A percentile compares a stretch with the other conserved stretches of the same genome.
Conservation (phyloP, 1,284 basidiomycete species). For the Cystobasidium sp. region DNA sequence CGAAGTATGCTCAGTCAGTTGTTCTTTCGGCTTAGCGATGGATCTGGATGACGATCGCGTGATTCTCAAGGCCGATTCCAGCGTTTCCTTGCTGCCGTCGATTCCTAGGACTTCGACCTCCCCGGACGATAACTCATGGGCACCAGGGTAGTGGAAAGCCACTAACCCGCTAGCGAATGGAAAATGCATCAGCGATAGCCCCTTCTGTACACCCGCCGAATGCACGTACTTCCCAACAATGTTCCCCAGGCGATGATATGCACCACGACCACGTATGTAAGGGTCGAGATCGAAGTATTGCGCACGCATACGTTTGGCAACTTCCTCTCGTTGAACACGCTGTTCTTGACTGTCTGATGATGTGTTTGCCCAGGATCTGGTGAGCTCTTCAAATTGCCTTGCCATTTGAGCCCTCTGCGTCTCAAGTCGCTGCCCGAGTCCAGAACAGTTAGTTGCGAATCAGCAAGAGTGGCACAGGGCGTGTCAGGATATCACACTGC, state of each 20-base stretch:
- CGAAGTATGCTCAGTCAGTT: too few species aligned
- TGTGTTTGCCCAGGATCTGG: slow-evolving; percentile 54
- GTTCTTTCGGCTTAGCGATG: too few species aligned
- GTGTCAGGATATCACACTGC: too few species aligned
- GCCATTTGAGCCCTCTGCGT: slow-evolving; percentile 53
- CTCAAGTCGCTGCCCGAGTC: slow-evolving; percentile 47
- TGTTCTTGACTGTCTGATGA: slow-evolving; percentile 48
- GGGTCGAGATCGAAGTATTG: slow-evolving; percentile 57
- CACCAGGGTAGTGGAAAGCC: slow-evolving; percentile 47
- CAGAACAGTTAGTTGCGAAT: slow-evolving; percentile 11
- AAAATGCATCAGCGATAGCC: too few species aligned
- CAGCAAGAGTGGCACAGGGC: too few species aligned
- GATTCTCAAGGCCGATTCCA: slow-evolving; percentile 1
- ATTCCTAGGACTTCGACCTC: slow-evolving; percentile 40
- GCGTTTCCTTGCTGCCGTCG: slow-evolving; percentile 32
- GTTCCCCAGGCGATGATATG: slow-evolving; percentile 56
- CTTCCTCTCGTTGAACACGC: slow-evolving; percentile 51
- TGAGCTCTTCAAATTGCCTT: slow-evolving; percentile 54
- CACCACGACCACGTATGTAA: slow-evolving; percentile 46
- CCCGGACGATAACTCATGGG: slow-evolving; percentile 27
- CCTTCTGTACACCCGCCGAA: too few species aligned
- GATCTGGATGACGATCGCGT: too few species aligned
- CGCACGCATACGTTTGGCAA: slow-evolving; percentile 55
- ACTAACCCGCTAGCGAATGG: slow-evolving; percentile 38
- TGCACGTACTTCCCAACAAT: slow-evolving; percentile 54